Percentiles rank a stretch among this genome's conserved stretches.
Conservation (phyloP, 2,329 filamentous ascomycete genomes). For the Zymoseptoria passerinii region DNA sequence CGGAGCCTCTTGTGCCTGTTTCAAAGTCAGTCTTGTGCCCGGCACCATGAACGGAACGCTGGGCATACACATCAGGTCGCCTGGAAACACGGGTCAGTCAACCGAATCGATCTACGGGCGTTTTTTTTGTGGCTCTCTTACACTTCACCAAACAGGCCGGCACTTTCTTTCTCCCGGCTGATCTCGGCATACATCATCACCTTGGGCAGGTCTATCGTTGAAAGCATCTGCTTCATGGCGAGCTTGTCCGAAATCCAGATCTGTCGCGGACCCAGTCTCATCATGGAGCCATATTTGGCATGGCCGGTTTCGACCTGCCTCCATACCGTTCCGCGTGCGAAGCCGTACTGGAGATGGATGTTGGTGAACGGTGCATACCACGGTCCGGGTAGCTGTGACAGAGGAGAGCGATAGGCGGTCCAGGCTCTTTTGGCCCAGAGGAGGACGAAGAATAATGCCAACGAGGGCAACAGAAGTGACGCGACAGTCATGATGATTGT, state of each 20-base stretch:
- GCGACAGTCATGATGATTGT: not conserved
- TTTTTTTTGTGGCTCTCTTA: too few species aligned
- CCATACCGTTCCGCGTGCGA: slow-evolving; percentile 6
- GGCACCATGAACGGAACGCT: not conserved
- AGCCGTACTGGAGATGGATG: slow-evolving; percentile 2
- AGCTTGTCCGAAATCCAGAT: slow-evolving; percentile 5
- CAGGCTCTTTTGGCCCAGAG: not conserved
- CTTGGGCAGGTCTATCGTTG: slow-evolving; percentile 5
- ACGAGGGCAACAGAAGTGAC: not conserved
- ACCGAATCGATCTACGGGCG: too few species aligned
- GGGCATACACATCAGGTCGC: not conserved
- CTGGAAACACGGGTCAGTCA: not conserved
- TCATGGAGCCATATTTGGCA: slow-evolving; percentile 3
- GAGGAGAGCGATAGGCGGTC: slow-evolving; percentile 2
- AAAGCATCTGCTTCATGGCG: slow-evolving; percentile 7
- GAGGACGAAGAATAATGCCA: not conserved
- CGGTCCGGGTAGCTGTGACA: slow-evolving; percentile 3
- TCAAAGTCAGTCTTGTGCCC: not conserved
- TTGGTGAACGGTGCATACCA: slow-evolving; percentile 6
- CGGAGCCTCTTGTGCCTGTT: slow-evolving; percentile 3
- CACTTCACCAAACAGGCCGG: slow-evolving; percentile 10
- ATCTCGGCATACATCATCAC: slow-evolving; percentile 12
- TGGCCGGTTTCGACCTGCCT: slow-evolving; percentile 3
- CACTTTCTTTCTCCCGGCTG: slow-evolving; percentile 3
- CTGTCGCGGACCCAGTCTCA: slow-evolving; percentile 6